Evolutionary conservation across 805 yeast species (phyloP).

Genomic region (Candida quercuum): DNA sequence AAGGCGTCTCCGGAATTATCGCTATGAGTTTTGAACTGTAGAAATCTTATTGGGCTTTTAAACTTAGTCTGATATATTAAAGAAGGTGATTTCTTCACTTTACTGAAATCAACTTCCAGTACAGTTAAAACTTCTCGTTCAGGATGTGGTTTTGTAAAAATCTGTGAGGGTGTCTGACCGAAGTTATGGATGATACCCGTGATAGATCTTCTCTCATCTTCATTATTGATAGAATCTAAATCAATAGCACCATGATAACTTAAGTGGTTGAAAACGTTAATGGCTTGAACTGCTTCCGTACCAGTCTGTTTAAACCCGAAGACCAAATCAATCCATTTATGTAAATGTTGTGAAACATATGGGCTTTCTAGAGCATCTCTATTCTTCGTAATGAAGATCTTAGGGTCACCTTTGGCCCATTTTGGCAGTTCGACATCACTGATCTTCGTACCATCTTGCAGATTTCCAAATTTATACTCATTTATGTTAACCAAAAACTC

Average conservation of each 20-base stretch:
- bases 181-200: conserved; percentile 86
- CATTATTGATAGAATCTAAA: conserved; percentile 68
- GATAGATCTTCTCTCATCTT: conserved; percentile 65
- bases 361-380: conserved; percentile 82
- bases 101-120: conserved; percentile 30
- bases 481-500: conserved; percentile 69
- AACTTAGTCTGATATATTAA: conserved; percentile 39
- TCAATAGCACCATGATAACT: conserved; percentile 84
- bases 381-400: conserved; percentile 65
- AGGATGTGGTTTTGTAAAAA: conserved; percentile 68
- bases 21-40: conserved; percentile 38
- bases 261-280: conserved; percentile 78
- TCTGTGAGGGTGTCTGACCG: conserved; percentile 82
- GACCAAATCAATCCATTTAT: conserved; percentile 80
- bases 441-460: conserved; percentile 54
- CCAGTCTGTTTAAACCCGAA: conserved; percentile 84
- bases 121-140: conserved; percentile 33
- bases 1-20: conserved; percentile 25
- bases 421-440: conserved; percentile 68
- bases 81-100: conserved; percentile 30
- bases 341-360: conserved; percentile 69
- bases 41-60: conserved; percentile 33
- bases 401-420: conserved; percentile 81
- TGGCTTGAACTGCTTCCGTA: conserved; percentile 52
- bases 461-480: conserved; percentile 60